Evolutionary conservation across 2,329 filamentous ascomycete species (phyloP).

Genomic region (Xylaria sp.): DNA sequence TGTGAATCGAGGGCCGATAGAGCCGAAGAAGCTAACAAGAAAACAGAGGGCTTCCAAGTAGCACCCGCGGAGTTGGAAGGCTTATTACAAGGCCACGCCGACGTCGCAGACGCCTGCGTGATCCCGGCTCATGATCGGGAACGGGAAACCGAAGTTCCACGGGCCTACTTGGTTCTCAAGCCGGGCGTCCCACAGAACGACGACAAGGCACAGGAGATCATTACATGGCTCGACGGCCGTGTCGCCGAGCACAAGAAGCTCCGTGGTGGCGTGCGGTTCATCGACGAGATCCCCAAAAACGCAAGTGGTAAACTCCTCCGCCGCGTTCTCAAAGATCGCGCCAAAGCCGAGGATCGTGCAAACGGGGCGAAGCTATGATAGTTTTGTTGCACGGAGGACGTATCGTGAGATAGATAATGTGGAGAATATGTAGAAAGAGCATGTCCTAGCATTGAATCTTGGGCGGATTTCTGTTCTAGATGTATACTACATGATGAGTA

Average conservation of each 20-base stretch:
- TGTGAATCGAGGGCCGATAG: neutral
- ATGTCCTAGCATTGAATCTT: neutral
- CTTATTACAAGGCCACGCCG: conserved; percentile 54
- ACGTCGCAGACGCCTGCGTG: conserved; percentile 69
- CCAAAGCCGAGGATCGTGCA: conserved; percentile 49
- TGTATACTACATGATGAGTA: conserved; percentile 15
- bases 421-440: conserved; percentile 17
- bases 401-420: neutral
- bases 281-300: conserved; percentile 69
- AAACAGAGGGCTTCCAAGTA: conserved; percentile 75
- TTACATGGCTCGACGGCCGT: conserved; percentile 50
- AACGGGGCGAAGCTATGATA: conserved; percentile 45
- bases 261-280: conserved; percentile 56
- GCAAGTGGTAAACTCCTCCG: conserved; percentile 72
- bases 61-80: conserved; percentile 72
- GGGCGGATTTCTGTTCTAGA: neutral
- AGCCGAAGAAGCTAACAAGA: conserved; percentile 13
- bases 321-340: conserved; percentile 62
- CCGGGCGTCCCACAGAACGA: conserved; percentile 51
- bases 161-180: conserved; percentile 69
- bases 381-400: neutral
- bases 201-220: conserved; percentile 53
- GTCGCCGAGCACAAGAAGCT: conserved; percentile 55
- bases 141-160: conserved; percentile 73
- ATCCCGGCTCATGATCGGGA: conserved; percentile 68